Base-by-base conservation (phyloP, 1,284 basidiomycete species). In the Cystobasidium slooffiae region DNA sequence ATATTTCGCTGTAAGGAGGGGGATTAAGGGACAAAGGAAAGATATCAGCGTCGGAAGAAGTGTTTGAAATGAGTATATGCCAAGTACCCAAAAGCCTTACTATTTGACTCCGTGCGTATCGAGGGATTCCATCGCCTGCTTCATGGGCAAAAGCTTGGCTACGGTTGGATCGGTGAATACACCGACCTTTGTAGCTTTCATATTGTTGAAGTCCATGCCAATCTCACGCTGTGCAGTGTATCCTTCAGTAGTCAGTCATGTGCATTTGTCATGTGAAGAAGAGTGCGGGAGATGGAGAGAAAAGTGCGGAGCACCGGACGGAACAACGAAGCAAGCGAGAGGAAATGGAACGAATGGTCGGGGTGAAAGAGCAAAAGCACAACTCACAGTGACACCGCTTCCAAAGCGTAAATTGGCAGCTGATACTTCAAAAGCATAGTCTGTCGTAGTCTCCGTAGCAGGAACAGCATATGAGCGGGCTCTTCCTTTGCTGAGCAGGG, bases 381-480 rank as follows among this genome's bases (percentile, higher is more conserved):
- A 41, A 55, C 52, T 49, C 78, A 58, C 75, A 20, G 82, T 82
- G 41, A 82, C 82, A 16, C 82, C 82, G 61, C 81, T 78, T 18
- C 82, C 82, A 53, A 79, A 83, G 4, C 82, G 76, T 75, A 97
- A 84, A 81, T 94, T 95, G 64, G 91, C 90, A 0, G 95, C 94
- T 12, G 94, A 92, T 75, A 97, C 93, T 87, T 98, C 95, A 80
- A 97, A 98, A 0, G 95, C 95, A 82, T 97, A 98, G 83, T 98
- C 95, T 81, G 91, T 93, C 83, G 83, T 81, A 3, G 89, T 85
- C 4, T 83, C 80, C 68, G 92, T 87, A 14, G 93, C 89, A 37
- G 94, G 94, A 0, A 92, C 92, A n/a, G 94, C 94, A 70, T 82
- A 83, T 18, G 51, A 53, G 37, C 70, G 44, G 39, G 64, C 46